These are phyloP conservation scores for Dioscorea cayenensis DNA, from an alignment of 116 monocot genomes.

Conservation along the genomic window DNA sequence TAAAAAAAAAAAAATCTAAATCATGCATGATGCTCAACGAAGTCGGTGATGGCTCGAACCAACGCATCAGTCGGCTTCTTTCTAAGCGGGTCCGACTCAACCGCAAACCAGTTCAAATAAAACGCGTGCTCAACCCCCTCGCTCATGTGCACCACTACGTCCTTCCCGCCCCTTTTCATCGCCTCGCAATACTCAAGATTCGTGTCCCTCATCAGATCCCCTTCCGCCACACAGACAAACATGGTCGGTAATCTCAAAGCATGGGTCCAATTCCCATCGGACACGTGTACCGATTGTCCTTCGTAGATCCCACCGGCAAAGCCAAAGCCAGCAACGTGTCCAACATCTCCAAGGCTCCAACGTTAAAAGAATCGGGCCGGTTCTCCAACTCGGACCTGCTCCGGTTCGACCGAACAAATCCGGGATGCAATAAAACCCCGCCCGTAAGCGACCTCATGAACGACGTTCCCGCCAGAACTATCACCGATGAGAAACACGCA, in stretches of 20 bases:
- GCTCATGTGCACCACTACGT: slow-evolving; percentile 14
- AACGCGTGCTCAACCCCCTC: slow-evolving; percentile 30
- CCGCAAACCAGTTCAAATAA: slow-evolving; percentile 46
- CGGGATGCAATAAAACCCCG: slow-evolving; percentile 58
- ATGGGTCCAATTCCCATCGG: slow-evolving; percentile 65
- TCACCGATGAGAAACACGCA: slow-evolving; percentile 76
- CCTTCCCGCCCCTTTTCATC: slow-evolving; percentile 35
- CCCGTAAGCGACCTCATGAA: slow-evolving; percentile 60
- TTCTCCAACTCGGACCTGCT: slow-evolving; percentile 58
- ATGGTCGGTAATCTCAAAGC: slow-evolving; percentile 41
- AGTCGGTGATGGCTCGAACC: slow-evolving; percentile 14
- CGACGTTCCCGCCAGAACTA: slow-evolving; percentile 83
- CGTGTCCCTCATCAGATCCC: slow-evolving; percentile 57
- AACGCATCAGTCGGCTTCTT: slow-evolving; percentile 23
- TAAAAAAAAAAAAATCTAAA: background rate
- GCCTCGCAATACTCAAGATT: slow-evolving; percentile 69
- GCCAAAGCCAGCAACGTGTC: slow-evolving; percentile 55
- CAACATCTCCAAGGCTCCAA: slow-evolving; percentile 68
- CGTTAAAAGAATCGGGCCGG: slow-evolving; percentile 40
- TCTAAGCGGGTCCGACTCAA: slow-evolving; percentile 33
- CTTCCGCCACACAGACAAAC: slow-evolving; percentile 59
- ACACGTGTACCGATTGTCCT: slow-evolving; percentile 71
- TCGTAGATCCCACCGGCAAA: slow-evolving; percentile 54
- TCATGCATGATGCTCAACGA: slow-evolving; percentile 13
- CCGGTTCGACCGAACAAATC: slow-evolving; percentile 51